A percentile compares a stretch with the other conserved stretches of the same genome.
Evolutionary conservation across 2,329 filamentous ascomycete genomes (phyloP).

Genomic region (Botrytis galanthina): DNA sequence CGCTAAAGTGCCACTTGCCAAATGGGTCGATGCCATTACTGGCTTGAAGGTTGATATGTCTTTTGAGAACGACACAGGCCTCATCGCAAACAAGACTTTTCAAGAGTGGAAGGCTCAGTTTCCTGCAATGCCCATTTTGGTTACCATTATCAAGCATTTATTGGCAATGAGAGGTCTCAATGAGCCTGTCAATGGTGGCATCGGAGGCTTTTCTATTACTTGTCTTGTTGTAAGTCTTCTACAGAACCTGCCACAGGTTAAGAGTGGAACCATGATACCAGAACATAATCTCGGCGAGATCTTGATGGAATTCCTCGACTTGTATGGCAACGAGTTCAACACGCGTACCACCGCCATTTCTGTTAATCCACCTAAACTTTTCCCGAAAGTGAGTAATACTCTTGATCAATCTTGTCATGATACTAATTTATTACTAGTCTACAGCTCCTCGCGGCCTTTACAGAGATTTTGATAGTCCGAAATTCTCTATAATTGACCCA

Average conservation of each 20-base stretch:
- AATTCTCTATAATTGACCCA: slow-evolving; percentile 87
- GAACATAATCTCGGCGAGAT: slow-evolving; percentile 74
- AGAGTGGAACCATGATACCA: slow-evolving; percentile 56
- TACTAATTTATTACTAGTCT: slow-evolving; percentile 24
- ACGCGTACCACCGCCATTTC: slow-evolving; percentile 68
- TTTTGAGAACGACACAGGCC: slow-evolving; percentile 85
- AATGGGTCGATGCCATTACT: slow-evolving; percentile 77
- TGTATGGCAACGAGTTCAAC: slow-evolving; percentile 84
- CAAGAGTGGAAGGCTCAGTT: slow-evolving; percentile 73
- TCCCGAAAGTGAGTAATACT: slow-evolving; percentile 64
- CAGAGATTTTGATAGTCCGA: slow-evolving; percentile 51
- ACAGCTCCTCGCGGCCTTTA: slow-evolving; percentile 45
- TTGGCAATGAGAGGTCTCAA: slow-evolving; percentile 85
- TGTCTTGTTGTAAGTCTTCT: slow-evolving; percentile 90
- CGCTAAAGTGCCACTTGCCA: slow-evolving; percentile 88
- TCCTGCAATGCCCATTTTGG: slow-evolving; percentile 81
- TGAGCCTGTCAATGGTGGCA: slow-evolving; percentile 84
- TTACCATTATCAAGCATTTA: slow-evolving; percentile 89
- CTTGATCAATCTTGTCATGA: not conserved
- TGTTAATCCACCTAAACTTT: slow-evolving; percentile 70
- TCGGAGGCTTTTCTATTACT: slow-evolving; percentile 91
- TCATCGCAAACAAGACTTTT: slow-evolving; percentile 79
- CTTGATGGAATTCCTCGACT: slow-evolving; percentile 82
- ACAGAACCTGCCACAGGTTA: slow-evolving; percentile 71
- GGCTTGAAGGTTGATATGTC: slow-evolving; percentile 87